Percentiles rank a stretch among this genome's conserved stretches.
Evolutionary conservation across 306 rosid species (phyloP).

Genomic region (Fagus crenata): DNA sequence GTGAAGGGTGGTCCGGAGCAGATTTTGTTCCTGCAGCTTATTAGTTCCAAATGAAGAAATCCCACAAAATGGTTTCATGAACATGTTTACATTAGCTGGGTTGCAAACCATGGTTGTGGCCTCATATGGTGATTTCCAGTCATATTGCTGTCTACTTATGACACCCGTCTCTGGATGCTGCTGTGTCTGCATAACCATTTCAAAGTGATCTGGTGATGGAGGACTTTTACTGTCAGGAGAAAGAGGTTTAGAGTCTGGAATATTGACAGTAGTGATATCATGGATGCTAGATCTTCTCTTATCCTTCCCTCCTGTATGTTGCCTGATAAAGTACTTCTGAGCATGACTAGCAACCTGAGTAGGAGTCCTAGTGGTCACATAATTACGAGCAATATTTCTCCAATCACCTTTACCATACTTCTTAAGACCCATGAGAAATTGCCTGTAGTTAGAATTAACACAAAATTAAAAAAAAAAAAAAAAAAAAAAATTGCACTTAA

Average conservation of each 20-base stretch:
- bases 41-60: conserved; percentile 54
- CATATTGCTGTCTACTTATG: conserved; percentile 49
- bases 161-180: conserved; percentile 36
- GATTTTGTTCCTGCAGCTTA: conserved; percentile 51
- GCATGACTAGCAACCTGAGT: conserved; percentile 97
- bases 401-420: conserved; percentile 96
- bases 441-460: conserved; percentile 44
- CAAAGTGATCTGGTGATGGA: conserved; percentile 39
- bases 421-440: conserved; percentile 84
- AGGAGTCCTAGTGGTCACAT: conserved; percentile 84
- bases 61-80: conserved; percentile 47
- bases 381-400: conserved; percentile 84
- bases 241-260: conserved; percentile 50
- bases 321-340: conserved; percentile 84
- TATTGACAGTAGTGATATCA: conserved; percentile 78
- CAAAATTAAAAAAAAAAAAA: conserved; percentile 16
- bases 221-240: conserved; percentile 36
- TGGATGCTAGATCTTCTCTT: conserved; percentile 94
- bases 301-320: conserved; percentile 71
- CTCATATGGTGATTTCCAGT: conserved; percentile 46
- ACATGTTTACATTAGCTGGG: conserved; percentile 48
- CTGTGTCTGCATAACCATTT: conserved; percentile 33
- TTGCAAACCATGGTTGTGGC: conserved; percentile 40
- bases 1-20: conserved; percentile 42
- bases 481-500: conserved; percentile 6